Evolutionary conservation across 495 filamentous ascomycete genomes (phyloP), one percentile per base, ranked within the genome.

Genomic region (Penicillium manginii): DNA sequence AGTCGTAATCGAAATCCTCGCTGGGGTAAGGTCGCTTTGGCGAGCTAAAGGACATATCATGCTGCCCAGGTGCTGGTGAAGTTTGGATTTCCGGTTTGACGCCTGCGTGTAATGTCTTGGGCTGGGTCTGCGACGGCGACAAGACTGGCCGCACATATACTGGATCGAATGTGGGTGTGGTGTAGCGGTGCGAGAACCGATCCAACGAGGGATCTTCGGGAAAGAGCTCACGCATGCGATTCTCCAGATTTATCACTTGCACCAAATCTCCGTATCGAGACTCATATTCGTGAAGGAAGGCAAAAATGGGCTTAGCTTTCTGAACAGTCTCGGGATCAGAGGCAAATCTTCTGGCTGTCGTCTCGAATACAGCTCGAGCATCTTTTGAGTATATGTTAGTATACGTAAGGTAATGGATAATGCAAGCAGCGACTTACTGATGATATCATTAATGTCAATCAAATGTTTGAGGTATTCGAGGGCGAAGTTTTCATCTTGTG

Each of bases 401-500:
- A 55, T 54, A 7, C 9, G 18, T 46, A 12, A 18, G 33, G 19
- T 19, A 43, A 19, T 17, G 10, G 2, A 21, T 42, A 10, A 21
- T 14, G 19, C 8, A 50, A 14, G 29, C 0, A 10, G 14, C 4
- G 21, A 82, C 91, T 84, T 82, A 96, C 92, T 98, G 45, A 90
- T 96, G 49, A 91, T 86, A 72, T 98, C 94, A 58, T 96, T 93
- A 62, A 89, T 88, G 21, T 89, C 86, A 56, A 97, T 86, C 48
- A 98, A 80, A 76, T 97, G 92, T 75, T 97, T 97, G 66, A 98
- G 76, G 66, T 98, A 97, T 69, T 96, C 92, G 37, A 98, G 80
- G 8, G 92, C 88, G 73, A 97, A 98, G 50, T 85, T 79, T 67
- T 96, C 93, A 64, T 97, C 93, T 18, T 94, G 88, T 0, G 92